Evolutionary conservation across 306 rosid genomes (phyloP).

Genomic region (Malus asiatica): DNA sequence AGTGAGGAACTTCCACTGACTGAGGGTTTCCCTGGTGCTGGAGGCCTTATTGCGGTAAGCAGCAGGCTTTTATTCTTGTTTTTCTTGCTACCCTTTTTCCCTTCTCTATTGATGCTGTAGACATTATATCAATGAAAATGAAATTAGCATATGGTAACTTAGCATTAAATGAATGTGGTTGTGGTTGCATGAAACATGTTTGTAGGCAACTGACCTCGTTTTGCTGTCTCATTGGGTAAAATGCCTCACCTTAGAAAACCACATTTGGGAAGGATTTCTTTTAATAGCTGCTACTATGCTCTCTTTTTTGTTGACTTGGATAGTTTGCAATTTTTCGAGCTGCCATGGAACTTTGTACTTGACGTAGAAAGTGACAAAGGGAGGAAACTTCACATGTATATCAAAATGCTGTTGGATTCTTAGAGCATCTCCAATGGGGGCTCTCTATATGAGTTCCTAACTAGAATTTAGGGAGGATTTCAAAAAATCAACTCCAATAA

Average conservation of each 20-base stretch:
- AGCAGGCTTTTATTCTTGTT: not conserved
- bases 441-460: too few relatives aligned
- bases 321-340: not conserved
- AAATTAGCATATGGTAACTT: not conserved
- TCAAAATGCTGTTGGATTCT: not conserved
- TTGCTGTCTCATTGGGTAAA: not conserved
- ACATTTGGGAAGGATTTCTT: not conserved
- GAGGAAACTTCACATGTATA: not conserved
- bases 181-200: not conserved
- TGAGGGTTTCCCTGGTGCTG: slow-evolving; percentile 81
- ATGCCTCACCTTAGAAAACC: not conserved
- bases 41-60: slow-evolving; percentile 78
- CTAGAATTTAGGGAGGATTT: too few relatives aligned
- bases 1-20: slow-evolving; percentile 97
- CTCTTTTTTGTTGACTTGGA: not conserved
- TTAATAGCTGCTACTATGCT: not conserved
- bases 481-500: too few relatives aligned
- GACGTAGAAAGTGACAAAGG: not conserved
- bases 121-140: not conserved
- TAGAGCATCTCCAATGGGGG: not conserved
- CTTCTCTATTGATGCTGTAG: not conserved
- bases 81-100: not conserved
- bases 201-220: not conserved
- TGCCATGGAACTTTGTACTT: not conserved
- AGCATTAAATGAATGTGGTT: not conserved